phyloP scores from a whole-genome alignment of 148 eudicot species.

The Rhododendron ferrugineum region DNA sequence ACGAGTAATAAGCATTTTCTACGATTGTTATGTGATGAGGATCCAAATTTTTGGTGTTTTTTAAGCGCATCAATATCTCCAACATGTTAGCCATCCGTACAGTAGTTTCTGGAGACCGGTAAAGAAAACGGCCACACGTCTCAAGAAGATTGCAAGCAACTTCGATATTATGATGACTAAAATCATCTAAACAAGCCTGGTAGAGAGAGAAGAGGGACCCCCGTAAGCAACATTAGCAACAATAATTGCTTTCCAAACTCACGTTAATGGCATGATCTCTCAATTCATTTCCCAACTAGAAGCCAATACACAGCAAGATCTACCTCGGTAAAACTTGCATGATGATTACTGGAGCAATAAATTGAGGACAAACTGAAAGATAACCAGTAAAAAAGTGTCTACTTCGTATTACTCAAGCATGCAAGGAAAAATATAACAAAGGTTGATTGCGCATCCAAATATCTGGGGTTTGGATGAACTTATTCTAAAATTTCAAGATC shows the following conservation, averaged over 20 bases:
- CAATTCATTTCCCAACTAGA: not conserved
- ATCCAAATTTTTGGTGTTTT: slow-evolving; percentile 93
- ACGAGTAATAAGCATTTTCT: slow-evolving; percentile 94
- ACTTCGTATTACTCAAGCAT: not conserved
- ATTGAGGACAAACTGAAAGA: not conserved
- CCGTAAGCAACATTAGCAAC: not conserved
- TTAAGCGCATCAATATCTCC: slow-evolving; percentile 93
- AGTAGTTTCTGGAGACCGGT: slow-evolving; percentile 89
- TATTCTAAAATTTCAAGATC: not conserved
- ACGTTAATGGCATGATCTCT: not conserved
- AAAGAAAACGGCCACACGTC: slow-evolving; percentile 89
- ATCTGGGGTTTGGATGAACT: not conserved
- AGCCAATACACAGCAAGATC: not conserved
- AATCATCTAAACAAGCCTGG: slow-evolving; percentile 94
- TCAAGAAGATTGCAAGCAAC: slow-evolving; percentile 99
- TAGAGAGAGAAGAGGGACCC: slow-evolving; percentile 2
- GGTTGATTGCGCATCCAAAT: not conserved
- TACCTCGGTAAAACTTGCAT: not conserved
- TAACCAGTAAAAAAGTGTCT: not conserved
- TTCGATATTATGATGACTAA: slow-evolving; percentile 89
- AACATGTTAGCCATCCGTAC: slow-evolving; percentile 93
- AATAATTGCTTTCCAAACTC: not conserved
- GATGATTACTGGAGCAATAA: not conserved
- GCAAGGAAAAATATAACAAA: not conserved
- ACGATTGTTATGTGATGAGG: slow-evolving; percentile 96